Percentiles rank a stretch among this genome's conserved stretches.
phyloP scores from a whole-genome alignment of 768 basidiomycete species.

The Rhodotorula babjevae region DNA sequence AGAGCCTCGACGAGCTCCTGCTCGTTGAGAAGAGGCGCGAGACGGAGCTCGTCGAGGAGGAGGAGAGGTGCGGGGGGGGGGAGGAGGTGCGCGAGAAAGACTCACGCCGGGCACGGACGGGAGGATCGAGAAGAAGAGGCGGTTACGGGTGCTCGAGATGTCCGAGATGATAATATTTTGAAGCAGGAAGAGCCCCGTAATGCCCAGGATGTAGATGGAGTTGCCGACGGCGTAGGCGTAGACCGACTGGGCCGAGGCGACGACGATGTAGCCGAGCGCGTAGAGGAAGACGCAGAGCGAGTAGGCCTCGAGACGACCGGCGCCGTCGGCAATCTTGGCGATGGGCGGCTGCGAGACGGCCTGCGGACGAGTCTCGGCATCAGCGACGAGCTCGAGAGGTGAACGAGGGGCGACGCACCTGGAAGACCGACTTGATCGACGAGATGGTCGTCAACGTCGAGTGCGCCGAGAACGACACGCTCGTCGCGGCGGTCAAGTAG shows the following conservation, averaged over 20 bases:
- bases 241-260: constrained; percentile 39
- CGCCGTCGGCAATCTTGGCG: constrained; percentile 45
- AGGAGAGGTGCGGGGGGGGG: too few relatives aligned
- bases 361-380: neutral
- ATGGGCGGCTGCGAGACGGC: constrained; percentile 46
- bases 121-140: constrained; percentile 45
- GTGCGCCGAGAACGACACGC: constrained; percentile 42
- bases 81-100: too few relatives aligned
- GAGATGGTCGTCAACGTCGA: constrained; percentile 45
- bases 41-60: too few relatives aligned
- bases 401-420: constrained; percentile 18
- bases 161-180: constrained; percentile 42
- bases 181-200: constrained; percentile 44
- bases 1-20: neutral
- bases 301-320: constrained; percentile 45
- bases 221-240: constrained; percentile 38
- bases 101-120: constrained; percentile 43
- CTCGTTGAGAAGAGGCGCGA: too few relatives aligned
- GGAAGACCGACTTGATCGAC: constrained; percentile 44
- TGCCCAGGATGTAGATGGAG: constrained; percentile 45
- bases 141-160: constrained; percentile 30
- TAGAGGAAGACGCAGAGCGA: constrained; percentile 45
- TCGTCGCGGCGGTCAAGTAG: constrained; percentile 43
- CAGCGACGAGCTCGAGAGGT: neutral
- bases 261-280: constrained; percentile 44